Base-by-base conservation (phyloP, 768 basidiomycete species). In the Phanerodontia chrysosporium region DNA sequence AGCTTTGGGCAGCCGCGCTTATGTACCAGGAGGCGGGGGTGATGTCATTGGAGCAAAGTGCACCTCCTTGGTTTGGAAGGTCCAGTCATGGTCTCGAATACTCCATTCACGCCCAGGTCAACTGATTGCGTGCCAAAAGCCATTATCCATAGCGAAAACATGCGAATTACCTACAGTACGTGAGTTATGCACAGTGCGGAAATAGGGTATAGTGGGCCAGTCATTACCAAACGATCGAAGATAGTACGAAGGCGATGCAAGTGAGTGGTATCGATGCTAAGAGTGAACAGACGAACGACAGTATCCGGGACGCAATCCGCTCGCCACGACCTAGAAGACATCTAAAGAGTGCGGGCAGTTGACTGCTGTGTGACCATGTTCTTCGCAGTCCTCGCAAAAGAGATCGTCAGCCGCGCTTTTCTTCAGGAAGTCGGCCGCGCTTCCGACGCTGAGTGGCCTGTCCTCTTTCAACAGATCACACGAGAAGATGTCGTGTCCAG, bases 301-400 rank as follows among this genome's bases (percentile, higher is more conserved):
- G 36, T 13, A 12, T 45, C 22, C 39, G 44, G 30, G 18, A 7
- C 13, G 22, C 16, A 2, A 21, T 30, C 32, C 10, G 21, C 18
- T 25, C 9, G 21, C 14, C 21, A 24, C 13, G 3, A 27, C 46
- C 76, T 74, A 95, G 74, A 95, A 95, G 58, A 95, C 89, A 73
- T 95, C 93, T 71, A 86, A 72, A 12, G 91, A 92, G 70, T 92
- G 84, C 42, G 92, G 91, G 67, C 93, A 95, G 61, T 92, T 82
- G 35, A 80, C 81, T 5, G 92, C 83, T 36, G 78, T 67, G 70
- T 95, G 92, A 8, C 91, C 92, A 53, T 81, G 79, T 58, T 82
- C 82, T 75, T 94, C 93, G 68, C 93, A 95, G 63, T 95, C 92
- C 55, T 86, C 88, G 69, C 93, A 95, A 67, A 82, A 89, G 42